Percentiles rank a stretch among this genome's conserved stretches.
Evolutionary conservation across 1,284 basidiomycete genomes (phyloP).

Genomic region (Melampsora larici-populina): DNA sequence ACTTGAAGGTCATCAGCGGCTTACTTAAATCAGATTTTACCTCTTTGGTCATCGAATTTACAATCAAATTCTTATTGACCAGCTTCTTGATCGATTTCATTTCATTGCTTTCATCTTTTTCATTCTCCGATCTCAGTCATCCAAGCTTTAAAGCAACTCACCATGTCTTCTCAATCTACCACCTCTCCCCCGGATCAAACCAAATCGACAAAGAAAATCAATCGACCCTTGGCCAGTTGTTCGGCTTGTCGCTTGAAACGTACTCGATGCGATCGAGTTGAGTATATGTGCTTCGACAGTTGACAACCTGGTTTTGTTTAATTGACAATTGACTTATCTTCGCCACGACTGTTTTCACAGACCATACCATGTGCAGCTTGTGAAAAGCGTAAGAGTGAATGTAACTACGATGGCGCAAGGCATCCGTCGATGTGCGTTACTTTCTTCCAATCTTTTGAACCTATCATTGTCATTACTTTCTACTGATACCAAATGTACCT

Average conservation of each 20-base stretch:
- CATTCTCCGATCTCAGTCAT: too few species aligned
- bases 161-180: too few species aligned
- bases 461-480: background rate
- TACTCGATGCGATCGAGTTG: constrained; percentile 39
- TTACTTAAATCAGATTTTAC: too few species aligned
- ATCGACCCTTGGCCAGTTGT: constrained; percentile 30
- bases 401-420: constrained; percentile 24
- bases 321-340: background rate
- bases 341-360: constrained; percentile 7
- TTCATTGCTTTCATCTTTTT: too few species aligned
- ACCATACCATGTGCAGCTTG: constrained; percentile 35
- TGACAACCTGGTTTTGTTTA: background rate
- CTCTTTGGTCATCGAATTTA: too few species aligned
- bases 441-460: background rate
- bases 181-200: too few species aligned
- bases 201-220: background rate
- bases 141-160: too few species aligned
- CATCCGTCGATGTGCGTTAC: constrained; percentile 17
- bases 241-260: constrained; percentile 32
- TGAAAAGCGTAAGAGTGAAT: constrained; percentile 16
- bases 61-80: too few species aligned
- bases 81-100: too few species aligned
- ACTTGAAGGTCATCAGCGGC: too few species aligned
- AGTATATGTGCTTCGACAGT: background rate
- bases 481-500: background rate